Base-by-base conservation (phyloP, 139 green algal genomes). In the Pseudopediastrum boryanum region DNA sequence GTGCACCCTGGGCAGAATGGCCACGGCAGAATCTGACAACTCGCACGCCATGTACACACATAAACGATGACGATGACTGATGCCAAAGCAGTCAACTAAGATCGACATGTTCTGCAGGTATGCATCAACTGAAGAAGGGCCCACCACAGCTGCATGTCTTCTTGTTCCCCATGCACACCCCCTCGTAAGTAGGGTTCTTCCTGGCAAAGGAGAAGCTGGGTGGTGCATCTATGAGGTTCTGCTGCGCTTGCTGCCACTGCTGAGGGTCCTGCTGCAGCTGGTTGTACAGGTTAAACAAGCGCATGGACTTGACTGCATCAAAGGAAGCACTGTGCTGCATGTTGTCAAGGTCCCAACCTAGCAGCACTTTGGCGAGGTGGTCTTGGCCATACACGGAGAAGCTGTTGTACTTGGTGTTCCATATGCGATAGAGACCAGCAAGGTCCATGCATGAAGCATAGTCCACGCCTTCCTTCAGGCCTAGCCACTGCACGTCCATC, bases 111-210 rank as follows among this genome's bases (percentile, higher is more conserved):
- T n/a, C n/a, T n/a, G n/a, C n/a, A n/a, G n/a, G n/a, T n/a, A n/a
- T n/a, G n/a, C n/a, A n/a, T 77, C 65, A 89, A 12, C 73, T 81
- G 44, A 98, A 92, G 56, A 98, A 98, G 7, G 94, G 82, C 2
- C 89, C 93, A 0, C 91, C 92, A 79, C 94, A 98, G 2, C 75
- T 86, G 77, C 94, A 98, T 5, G 82, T 94, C 50, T 87, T 93
- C 6, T 92, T 79, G 82, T 97, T 97, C 62, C 94, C 94, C 93
- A 97, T 97, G 86, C 95, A 98, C 27, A 96, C 90, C 0, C 93
- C 93, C 46, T 98, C 94, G 77, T 87, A 98, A 0, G 54, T 78
- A 3, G 92, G 91, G 77, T 97, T 83, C 7, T 75, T 68, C 58
- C 87, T 90, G 0, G 93, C 90, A 86, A 98, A 98, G 0, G 86